A percentile compares a stretch with the other conserved stretches of the same genome.
These are phyloP conservation scores for Ustilago vetiveriae DNA, from an alignment of 1,284 basidiomycete species.

Conservation along the genomic window DNA sequence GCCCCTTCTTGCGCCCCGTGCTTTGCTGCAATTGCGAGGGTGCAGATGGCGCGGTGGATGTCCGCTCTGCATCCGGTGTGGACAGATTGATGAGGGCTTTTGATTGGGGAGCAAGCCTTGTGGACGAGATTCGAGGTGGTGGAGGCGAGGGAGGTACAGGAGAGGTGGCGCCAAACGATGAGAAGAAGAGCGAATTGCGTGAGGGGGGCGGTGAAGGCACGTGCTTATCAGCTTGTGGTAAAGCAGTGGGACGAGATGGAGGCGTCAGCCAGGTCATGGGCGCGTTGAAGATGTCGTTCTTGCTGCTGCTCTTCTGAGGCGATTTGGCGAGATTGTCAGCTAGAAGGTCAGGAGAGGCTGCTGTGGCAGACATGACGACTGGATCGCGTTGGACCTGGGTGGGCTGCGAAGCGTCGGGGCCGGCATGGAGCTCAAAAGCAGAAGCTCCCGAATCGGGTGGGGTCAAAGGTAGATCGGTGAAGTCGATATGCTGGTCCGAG, in stretches of 20 bases:
- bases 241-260: constrained; percentile 21
- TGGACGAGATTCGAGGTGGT: constrained; percentile 8
- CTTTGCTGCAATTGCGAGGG: constrained; percentile 7
- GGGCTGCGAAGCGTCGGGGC: not conserved
- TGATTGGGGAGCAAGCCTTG: not conserved
- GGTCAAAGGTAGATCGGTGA: constrained; percentile 29
- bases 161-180: constrained; percentile 18
- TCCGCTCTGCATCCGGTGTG: not conserved
- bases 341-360: not conserved
- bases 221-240: not conserved
- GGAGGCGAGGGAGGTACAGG: constrained; percentile 25
- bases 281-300: constrained; percentile 57
- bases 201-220: constrained; percentile 18
- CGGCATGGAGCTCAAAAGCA: constrained; percentile 18
- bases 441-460: constrained; percentile 36
- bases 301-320: constrained; percentile 17
- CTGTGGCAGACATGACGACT: constrained; percentile 1
- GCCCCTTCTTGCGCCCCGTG: constrained; percentile 15
- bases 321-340: constrained; percentile 5
- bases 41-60: not conserved
- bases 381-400: not conserved
- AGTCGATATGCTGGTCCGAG: constrained; percentile 16
- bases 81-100: not conserved
- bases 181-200: constrained; percentile 40
- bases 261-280: constrained; percentile 38